Evolutionary conservation across 768 basidiomycete species (phyloP).

Genomic region (Tylopilus sp.): DNA sequence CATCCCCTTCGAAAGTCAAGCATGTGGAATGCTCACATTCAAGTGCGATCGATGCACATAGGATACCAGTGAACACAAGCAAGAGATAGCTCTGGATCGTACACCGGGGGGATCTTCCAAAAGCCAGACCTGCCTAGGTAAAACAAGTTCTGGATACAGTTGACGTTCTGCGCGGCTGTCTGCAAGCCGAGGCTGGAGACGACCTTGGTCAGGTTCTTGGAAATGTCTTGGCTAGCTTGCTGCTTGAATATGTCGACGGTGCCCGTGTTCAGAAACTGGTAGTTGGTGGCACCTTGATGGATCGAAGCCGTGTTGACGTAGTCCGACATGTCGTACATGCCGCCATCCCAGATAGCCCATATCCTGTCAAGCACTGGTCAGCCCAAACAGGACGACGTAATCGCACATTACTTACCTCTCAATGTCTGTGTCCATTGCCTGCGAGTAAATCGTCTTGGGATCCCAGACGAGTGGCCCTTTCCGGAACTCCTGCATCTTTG

Average conservation of each 20-base stretch:
- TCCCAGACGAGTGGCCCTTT: constrained; percentile 82
- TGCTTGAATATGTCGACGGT: constrained; percentile 74
- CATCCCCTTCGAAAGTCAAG: neutral
- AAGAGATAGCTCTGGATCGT: constrained; percentile 83
- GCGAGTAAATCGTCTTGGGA: constrained; percentile 40
- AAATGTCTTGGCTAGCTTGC: constrained; percentile 82
- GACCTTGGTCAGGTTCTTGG: constrained; percentile 56
- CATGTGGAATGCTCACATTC: constrained; percentile 66
- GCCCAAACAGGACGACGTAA: neutral
- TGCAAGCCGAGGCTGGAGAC: constrained; percentile 49
- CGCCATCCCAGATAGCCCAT: constrained; percentile 78
- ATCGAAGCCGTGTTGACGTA: constrained; percentile 70
- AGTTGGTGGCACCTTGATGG: constrained; percentile 47
- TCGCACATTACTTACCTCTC: constrained; percentile 34
- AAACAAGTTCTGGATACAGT: constrained; percentile 81
- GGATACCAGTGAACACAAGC: constrained; percentile 66
- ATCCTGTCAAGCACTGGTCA: constrained; percentile 40
- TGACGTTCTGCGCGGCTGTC: constrained; percentile 44
- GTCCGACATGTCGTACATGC: constrained; percentile 84
- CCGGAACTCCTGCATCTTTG: constrained; percentile 68
- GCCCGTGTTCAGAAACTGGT: constrained; percentile 62
- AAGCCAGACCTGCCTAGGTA: constrained; percentile 75
- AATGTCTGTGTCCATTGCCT: constrained; percentile 46
- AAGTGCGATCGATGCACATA: constrained; percentile 73
- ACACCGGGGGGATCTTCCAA: constrained; percentile 70